Evolutionary conservation across 2,329 filamentous ascomycete genomes (phyloP).

Genomic region (Ampelomyces quisqualis): DNA sequence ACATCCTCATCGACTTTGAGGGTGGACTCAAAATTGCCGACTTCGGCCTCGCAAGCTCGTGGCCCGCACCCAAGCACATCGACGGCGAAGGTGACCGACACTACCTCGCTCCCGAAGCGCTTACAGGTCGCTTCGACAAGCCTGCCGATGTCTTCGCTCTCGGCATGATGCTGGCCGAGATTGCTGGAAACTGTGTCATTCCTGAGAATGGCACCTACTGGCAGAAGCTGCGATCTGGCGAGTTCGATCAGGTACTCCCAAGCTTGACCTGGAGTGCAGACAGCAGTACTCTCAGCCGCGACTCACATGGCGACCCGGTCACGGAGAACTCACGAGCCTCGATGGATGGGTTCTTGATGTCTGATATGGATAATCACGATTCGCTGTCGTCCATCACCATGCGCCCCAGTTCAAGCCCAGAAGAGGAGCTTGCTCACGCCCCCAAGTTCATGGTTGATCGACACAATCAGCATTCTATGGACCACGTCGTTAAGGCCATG

Average conservation of each 20-base stretch:
- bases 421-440: slow-evolving; percentile 63
- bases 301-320: slow-evolving; percentile 57
- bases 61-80: slow-evolving; percentile 73
- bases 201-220: slow-evolving; percentile 91
- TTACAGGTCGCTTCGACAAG: slow-evolving; percentile 83
- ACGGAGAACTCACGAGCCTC: slow-evolving; percentile 20
- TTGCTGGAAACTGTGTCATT: slow-evolving; percentile 88
- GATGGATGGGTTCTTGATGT: slow-evolving; percentile 32
- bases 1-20: slow-evolving; percentile 78
- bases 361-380: slow-evolving; percentile 42
- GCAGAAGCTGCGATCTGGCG: slow-evolving; percentile 84
- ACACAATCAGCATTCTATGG: slow-evolving; percentile 71
- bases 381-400: slow-evolving; percentile 43
- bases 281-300: slow-evolving; percentile 65
- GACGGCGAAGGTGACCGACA: slow-evolving; percentile 94
- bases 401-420: slow-evolving; percentile 26
- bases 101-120: slow-evolving; percentile 92
- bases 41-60: slow-evolving; percentile 77
- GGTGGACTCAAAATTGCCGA: slow-evolving; percentile 82
- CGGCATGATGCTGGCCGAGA: slow-evolving; percentile 91
- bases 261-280: slow-evolving; percentile 79
- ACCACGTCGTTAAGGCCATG: slow-evolving; percentile 85
- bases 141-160: slow-evolving; percentile 92
- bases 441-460: slow-evolving; percentile 88
- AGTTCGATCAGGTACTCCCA: slow-evolving; percentile 78